Evolutionary conservation across 225 moss, liverwort and hornwort species (phyloP).

Genomic region (Anthoceros angustus): DNA sequence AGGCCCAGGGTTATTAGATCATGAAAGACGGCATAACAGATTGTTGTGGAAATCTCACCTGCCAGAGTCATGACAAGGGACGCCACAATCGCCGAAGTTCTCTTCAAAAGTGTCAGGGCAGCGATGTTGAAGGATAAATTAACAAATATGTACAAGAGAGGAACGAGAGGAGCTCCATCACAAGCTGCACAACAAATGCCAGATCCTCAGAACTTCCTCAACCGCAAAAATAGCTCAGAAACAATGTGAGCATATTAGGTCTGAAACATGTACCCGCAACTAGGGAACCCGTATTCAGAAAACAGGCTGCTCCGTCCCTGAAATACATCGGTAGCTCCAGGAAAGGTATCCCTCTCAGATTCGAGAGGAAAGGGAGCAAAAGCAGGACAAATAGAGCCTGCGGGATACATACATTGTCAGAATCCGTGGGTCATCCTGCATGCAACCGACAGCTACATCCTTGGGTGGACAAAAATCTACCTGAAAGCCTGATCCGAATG

Average conservation of each 20-base stretch:
- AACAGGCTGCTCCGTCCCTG: conserved; percentile 52
- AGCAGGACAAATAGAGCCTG: conserved; percentile 71
- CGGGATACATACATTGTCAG: too few relatives aligned
- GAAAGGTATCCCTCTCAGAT: conserved; percentile 48
- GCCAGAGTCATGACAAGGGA: conserved; percentile 50
- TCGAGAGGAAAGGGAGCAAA: conserved; percentile 59
- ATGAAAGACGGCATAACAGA: not conserved
- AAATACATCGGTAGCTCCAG: conserved; percentile 44
- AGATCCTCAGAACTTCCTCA: not conserved
- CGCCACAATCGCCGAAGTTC: conserved; percentile 70
- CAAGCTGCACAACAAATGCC: conserved; percentile 24
- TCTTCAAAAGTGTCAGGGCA: conserved; percentile 58
- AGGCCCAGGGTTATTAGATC: too few relatives aligned
- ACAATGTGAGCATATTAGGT: too few relatives aligned
- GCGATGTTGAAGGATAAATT: conserved; percentile 54
- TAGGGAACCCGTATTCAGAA: conserved; percentile 47
- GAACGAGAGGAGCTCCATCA: conserved; percentile 65
- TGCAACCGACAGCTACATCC: too few relatives aligned
- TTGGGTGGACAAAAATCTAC: conserved; percentile 3
- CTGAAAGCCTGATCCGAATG: conserved; percentile 54
- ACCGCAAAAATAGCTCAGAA: not conserved
- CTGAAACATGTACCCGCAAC: conserved; percentile 13
- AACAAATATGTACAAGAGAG: conserved; percentile 40
- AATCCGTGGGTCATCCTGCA: too few relatives aligned
- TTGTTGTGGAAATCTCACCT: conserved; percentile 6